Evolutionary conservation across 73 alveolate species (phyloP).

Genomic region (Effrenium voratum): DNA sequence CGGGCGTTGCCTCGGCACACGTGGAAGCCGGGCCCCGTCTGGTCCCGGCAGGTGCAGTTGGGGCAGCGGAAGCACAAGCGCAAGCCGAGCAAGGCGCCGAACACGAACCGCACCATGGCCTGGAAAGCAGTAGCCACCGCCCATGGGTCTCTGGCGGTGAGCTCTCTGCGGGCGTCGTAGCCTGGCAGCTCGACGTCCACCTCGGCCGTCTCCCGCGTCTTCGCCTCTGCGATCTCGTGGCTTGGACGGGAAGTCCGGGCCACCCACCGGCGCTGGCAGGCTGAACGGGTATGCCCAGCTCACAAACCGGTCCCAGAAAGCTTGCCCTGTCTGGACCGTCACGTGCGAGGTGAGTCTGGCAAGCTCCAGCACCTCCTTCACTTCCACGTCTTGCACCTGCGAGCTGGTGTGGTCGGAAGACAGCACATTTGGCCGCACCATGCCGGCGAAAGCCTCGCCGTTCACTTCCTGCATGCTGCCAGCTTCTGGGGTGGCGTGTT

Average conservation of each 20-base stretch:
- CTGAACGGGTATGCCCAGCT: neutral
- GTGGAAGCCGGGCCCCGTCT: no score
- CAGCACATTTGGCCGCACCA: neutral
- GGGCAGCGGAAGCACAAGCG: no score
- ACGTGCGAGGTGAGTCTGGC: neutral
- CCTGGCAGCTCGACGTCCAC: no score
- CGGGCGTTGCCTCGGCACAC: slow-evolving; percentile 32
- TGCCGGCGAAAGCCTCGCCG: neutral
- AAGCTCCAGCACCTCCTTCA: neutral
- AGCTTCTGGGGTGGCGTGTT: neutral
- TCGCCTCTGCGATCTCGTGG: neutral
- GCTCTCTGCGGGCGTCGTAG: no score
- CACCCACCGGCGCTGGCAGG: neutral
- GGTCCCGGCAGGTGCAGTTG: no score
- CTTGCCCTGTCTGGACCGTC: neutral
- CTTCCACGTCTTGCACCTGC: neutral
- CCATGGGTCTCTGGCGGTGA: no score
- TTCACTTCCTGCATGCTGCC: neutral
- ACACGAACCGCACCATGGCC: no score
- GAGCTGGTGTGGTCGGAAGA: neutral
- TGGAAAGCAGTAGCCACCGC: no score
- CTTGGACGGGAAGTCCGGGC: neutral
- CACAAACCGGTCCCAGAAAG: neutral
- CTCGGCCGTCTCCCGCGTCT: neutral
- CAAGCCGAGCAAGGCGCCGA: no score